A percentile compares a stretch with the other conserved stretches of the same genome.
Evolutionary conservation across 2,329 filamentous ascomycete species (phyloP).

Genomic region (Escovopsis weberi): DNA sequence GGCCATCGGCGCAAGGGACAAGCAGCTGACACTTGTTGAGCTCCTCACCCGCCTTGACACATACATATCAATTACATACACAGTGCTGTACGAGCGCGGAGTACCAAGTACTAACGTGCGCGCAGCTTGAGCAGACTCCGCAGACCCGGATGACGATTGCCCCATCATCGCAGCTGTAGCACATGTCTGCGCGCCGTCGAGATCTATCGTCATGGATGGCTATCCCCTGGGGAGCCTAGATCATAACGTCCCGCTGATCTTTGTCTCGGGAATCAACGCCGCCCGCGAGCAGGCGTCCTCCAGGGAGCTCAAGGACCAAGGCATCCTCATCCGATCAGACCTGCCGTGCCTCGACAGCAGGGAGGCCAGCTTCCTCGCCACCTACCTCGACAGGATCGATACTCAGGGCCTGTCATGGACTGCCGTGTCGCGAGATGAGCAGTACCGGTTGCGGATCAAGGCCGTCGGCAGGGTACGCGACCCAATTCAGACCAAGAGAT

Average conservation of each 20-base stretch:
- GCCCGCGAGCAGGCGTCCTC: slow-evolving; percentile 27
- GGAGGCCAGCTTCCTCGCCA: slow-evolving; percentile 49
- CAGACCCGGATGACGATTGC: slow-evolving; percentile 3
- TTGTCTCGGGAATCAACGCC: slow-evolving; percentile 60
- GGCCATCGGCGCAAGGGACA: no score
- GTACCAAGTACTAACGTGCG: not conserved
- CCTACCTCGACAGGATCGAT: slow-evolving; percentile 52
- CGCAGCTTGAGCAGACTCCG: not conserved
- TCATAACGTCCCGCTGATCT: slow-evolving; percentile 73
- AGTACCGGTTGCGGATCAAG: slow-evolving; percentile 53
- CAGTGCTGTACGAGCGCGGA: no score
- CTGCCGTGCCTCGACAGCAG: slow-evolving; percentile 50
- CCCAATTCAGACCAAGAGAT: slow-evolving; percentile 3
- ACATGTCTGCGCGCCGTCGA: slow-evolving; percentile 6
- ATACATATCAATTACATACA: no score
- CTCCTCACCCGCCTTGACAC: no score
- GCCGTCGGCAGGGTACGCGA: slow-evolving; percentile 63
- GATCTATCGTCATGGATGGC: slow-evolving; percentile 49
- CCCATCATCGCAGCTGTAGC: not conserved
- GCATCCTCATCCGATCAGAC: slow-evolving; percentile 53
- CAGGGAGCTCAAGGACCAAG: slow-evolving; percentile 40
- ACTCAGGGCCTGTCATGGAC: slow-evolving; percentile 54
- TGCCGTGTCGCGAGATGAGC: slow-evolving; percentile 34
- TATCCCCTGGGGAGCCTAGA: slow-evolving; percentile 68
- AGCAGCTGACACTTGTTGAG: no score